Base-by-base conservation (phyloP, 2,329 filamentous ascomycete species). In the Xylaria sp. region DNA sequence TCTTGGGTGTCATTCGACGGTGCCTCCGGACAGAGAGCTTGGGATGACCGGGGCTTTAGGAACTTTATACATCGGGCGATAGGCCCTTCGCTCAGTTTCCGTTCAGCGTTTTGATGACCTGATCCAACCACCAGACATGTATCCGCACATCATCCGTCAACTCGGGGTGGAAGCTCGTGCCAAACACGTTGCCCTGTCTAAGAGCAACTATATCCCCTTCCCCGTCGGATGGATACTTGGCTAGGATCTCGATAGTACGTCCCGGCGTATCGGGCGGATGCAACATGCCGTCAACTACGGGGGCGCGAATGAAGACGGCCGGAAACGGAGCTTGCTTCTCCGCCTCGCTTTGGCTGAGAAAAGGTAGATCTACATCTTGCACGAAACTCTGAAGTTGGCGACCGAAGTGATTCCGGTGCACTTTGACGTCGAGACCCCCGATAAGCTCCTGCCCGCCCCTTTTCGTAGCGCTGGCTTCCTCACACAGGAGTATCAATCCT, bases 141-240 rank as follows among this genome's bases (percentile, higher is more conserved):
- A 98, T 97, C 65, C 96, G 88, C 66, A 90, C 84, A 82, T 99
- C 96, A 8, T 90, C 88, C 0, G 95, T 98, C 79, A 99, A 80
- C 80, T 99, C 96, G 0, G 96, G 96, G 76, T 98, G 96, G 78
- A 98, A 99, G 77, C 94, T 98, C 2, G 92, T 98, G 3, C 94
- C 96, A 75, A 98, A 92, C 0, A 97, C 91, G 80, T 98, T 98
- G 0, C 92, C 93, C 82, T 98, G 94, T 72, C 88, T 87, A 41
- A 98, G 93, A 0, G 95, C 95, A 60, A 98, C 90, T 61, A 98
- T 95, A 73, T 97, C 88, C 2, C 85, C 86, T 52, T 86, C 84
- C 20, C 80, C 81, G 18, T 81, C 54, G 2, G 68, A 60, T 12
- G 86, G 82, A 9, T 89, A 77, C n/a, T 80, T 84, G 0, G 84